These are phyloP conservation scores for Plectosphaerella cucumerina DNA, from an alignment of 2,329 filamentous ascomycete genomes.

Conservation along the genomic window DNA sequence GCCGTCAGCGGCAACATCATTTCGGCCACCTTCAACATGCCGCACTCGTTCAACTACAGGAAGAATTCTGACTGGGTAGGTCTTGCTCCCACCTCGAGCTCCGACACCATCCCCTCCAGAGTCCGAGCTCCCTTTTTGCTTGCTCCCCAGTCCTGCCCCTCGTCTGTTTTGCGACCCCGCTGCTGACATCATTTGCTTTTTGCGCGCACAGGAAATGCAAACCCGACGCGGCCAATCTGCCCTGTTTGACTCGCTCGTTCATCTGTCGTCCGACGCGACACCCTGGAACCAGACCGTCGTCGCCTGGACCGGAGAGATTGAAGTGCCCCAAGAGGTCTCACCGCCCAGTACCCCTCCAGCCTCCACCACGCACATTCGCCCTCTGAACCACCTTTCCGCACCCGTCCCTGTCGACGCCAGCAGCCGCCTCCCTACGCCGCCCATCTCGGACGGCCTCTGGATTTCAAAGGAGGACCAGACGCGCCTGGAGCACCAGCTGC, in stretches of 20 bases:
- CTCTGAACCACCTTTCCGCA: slow-evolving; percentile 71
- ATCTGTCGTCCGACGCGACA: slow-evolving; percentile 77
- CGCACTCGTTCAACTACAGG: slow-evolving; percentile 54
- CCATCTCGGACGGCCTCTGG: slow-evolving; percentile 63
- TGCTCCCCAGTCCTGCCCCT: too few species aligned
- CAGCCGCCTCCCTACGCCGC: slow-evolving; percentile 50
- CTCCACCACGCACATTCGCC: slow-evolving; percentile 45
- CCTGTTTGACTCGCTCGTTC: slow-evolving; percentile 84
- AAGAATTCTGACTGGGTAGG: slow-evolving; percentile 59
- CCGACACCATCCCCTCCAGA: not conserved
- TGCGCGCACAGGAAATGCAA: slow-evolving; percentile 58
- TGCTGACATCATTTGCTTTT: slow-evolving; percentile 2
- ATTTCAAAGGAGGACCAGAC: slow-evolving; percentile 67
- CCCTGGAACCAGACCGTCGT: slow-evolving; percentile 91
- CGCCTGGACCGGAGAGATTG: slow-evolving; percentile 91
- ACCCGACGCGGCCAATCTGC: slow-evolving; percentile 83
- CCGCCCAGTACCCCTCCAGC: slow-evolving; percentile 44
- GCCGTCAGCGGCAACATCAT: slow-evolving; percentile 62
- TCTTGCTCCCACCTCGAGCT: not conserved
- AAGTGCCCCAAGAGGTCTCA: slow-evolving; percentile 41
- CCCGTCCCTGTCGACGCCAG: slow-evolving; percentile 70
- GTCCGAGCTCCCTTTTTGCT: not conserved
- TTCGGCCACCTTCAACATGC: slow-evolving; percentile 61
- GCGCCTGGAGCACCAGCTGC: slow-evolving; percentile 70
- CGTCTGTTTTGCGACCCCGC: slow-evolving; percentile 1